Conservation (phyloP, 495 filamentous ascomycete genomes). For the Aspergillus saccharolyticus region DNA sequence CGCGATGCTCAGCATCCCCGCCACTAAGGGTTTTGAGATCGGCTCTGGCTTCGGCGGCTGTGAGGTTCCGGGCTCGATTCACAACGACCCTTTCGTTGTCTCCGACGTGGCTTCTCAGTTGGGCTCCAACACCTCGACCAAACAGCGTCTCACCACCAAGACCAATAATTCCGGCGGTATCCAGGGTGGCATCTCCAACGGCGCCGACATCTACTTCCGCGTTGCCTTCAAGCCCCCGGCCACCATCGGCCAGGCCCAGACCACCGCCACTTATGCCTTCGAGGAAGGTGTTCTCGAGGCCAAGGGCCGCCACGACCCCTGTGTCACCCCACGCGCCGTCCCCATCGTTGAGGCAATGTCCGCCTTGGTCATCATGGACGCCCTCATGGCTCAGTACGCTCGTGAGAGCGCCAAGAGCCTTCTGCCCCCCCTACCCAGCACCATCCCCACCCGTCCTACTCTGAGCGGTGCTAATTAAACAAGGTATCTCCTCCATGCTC, state of each 20-base stretch:
- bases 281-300: slow-evolving; percentile 76
- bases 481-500: neutral
- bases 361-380: slow-evolving; percentile 84
- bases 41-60: slow-evolving; percentile 90
- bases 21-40: slow-evolving; percentile 95
- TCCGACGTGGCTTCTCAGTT: slow-evolving; percentile 38
- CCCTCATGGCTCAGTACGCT: slow-evolving; percentile 80
- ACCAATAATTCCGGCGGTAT: slow-evolving; percentile 97
- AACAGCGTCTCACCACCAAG: slow-evolving; percentile 67
- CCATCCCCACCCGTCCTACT: slow-evolving; percentile 31
- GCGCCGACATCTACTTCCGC: slow-evolving; percentile 90
- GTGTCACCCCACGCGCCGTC: slow-evolving; percentile 88
- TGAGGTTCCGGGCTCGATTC: slow-evolving; percentile 79
- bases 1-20: slow-evolving; percentile 95
- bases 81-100: slow-evolving; percentile 88
- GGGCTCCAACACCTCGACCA: slow-evolving; percentile 31
- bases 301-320: slow-evolving; percentile 94
- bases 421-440: slow-evolving; percentile 37
- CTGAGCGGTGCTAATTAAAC: slow-evolving; percentile 4
- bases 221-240: slow-evolving; percentile 94
- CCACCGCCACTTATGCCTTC: slow-evolving; percentile 74
- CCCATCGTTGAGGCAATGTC: slow-evolving; percentile 98
- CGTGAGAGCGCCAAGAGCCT: slow-evolving; percentile 46
- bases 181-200: slow-evolving; percentile 95
- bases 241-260: slow-evolving; percentile 90